A percentile compares a stretch with the other conserved stretches of the same genome.
Conservation (phyloP, 2,329 filamentous ascomycete genomes). For the Alternaria consortialis region DNA sequence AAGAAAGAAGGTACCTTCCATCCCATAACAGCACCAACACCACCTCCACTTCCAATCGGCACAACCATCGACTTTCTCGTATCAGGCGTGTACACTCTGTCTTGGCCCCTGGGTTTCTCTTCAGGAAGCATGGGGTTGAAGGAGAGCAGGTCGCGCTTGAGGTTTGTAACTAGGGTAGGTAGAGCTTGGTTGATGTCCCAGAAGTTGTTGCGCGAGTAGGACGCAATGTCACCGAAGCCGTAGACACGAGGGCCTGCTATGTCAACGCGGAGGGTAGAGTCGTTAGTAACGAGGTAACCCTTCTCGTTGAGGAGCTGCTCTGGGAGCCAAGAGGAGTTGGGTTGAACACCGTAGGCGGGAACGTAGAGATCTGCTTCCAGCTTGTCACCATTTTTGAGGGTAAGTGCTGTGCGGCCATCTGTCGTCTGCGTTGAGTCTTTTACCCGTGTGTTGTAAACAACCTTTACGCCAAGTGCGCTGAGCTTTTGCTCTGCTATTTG, state of each 20-base stretch:
- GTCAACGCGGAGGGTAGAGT: constrained; percentile 56
- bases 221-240: constrained; percentile 58
- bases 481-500: constrained; percentile 58
- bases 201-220: constrained; percentile 54
- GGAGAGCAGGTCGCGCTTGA: constrained; percentile 58
- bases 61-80: constrained; percentile 40
- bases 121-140: constrained; percentile 30
- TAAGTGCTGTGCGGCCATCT: constrained; percentile 53
- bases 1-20: constrained; percentile 50
- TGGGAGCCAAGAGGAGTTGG: constrained; percentile 64
- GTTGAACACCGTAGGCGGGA: constrained; percentile 60
- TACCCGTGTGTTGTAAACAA: constrained; percentile 53
- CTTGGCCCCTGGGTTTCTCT: constrained; percentile 36
- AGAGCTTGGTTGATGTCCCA: constrained; percentile 53
- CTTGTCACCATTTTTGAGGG: constrained; percentile 55
- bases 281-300: constrained; percentile 61
- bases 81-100: constrained; percentile 33
- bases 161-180: constrained; percentile 54
- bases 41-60: constrained; percentile 44
- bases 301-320: constrained; percentile 54
- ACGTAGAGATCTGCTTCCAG: constrained; percentile 63
- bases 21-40: constrained; percentile 50
- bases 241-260: constrained; percentile 58
- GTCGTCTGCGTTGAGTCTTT: constrained; percentile 28
- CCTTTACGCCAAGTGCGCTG: constrained; percentile 57